phyloP scores from a whole-genome alignment of 208 protist genomes.

The Trypanosoma conorhini region DNA sequence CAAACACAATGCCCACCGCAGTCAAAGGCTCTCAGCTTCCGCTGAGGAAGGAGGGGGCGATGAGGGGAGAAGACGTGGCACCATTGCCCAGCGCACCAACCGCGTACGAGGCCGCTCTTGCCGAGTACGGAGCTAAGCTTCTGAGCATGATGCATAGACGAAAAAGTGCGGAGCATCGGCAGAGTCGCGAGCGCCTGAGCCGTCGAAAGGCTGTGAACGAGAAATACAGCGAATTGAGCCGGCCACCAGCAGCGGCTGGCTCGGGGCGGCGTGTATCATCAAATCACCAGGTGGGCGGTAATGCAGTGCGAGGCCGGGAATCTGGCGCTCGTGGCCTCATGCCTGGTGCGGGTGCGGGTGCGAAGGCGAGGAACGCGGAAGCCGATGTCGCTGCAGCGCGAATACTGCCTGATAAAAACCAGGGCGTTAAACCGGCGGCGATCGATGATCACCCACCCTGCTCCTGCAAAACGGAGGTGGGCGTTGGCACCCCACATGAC shows the following conservation, averaged over 20 bases:
- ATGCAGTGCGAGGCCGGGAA: not conserved
- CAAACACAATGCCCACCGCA: not conserved
- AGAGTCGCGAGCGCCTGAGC: not conserved
- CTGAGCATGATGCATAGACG: slow-evolving; percentile 4
- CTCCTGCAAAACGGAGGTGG: not conserved
- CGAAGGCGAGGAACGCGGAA: not conserved
- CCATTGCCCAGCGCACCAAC: not conserved
- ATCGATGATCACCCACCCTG: not conserved
- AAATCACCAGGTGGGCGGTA: not conserved
- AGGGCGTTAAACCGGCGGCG: not conserved
- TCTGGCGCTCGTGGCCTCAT: not conserved
- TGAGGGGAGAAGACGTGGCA: not conserved
- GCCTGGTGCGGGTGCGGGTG: not conserved
- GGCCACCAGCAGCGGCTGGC: not conserved
- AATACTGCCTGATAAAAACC: not conserved
- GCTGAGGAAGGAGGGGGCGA: not conserved
- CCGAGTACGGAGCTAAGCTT: slow-evolving; percentile 19
- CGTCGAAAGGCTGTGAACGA: slow-evolving; percentile 24
- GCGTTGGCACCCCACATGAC: not conserved
- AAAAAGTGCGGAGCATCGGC: not conserved
- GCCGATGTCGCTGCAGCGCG: not conserved
- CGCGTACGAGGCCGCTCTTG: slow-evolving; percentile 30
- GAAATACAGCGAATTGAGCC: slow-evolving; percentile 20
- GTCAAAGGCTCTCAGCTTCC: not conserved
- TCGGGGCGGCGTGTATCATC: not conserved